These are phyloP conservation scores for Aphanomyces stellatus DNA, from an alignment of 352 stramenopile species.

Conservation along the genomic window DNA sequence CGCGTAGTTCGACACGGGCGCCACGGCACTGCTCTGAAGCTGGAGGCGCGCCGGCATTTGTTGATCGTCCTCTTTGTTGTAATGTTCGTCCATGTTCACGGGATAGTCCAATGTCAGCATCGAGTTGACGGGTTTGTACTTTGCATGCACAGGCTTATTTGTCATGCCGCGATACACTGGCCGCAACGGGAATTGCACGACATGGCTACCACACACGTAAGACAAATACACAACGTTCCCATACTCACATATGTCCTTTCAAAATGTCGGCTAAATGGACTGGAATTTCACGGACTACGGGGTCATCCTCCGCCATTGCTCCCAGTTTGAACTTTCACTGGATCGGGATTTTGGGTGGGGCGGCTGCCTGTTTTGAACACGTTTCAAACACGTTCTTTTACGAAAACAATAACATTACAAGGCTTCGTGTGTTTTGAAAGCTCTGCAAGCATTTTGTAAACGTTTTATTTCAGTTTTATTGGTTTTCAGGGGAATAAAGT, in stretches of 20 bases:
- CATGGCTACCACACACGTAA: slow-evolving; percentile 30
- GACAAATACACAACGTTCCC: background rate
- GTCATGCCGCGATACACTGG: slow-evolving; percentile 72
- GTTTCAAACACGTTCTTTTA: slow-evolving; percentile 3
- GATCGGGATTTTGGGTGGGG: too few species aligned
- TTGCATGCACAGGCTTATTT: slow-evolving; percentile 38
- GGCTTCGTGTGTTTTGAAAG: too few species aligned
- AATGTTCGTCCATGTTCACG: slow-evolving; percentile 59
- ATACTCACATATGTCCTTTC: slow-evolving; percentile 52
- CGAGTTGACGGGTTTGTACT: slow-evolving; percentile 65
- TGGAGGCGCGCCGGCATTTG: slow-evolving; percentile 62
- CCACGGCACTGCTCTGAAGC: slow-evolving; percentile 52
- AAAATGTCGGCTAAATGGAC: slow-evolving; percentile 69
- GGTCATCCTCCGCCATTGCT: slow-evolving; percentile 39
- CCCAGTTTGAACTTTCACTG: background rate
- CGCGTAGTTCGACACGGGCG: slow-evolving; percentile 66
- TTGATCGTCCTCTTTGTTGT: slow-evolving; percentile 72
- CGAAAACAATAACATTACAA: too few species aligned
- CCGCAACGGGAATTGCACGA: slow-evolving; percentile 74
- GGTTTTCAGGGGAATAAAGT: too few species aligned
- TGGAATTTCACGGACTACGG: slow-evolving; percentile 73
- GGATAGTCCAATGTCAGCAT: slow-evolving; percentile 73
- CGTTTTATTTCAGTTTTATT: too few species aligned
- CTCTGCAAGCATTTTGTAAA: too few species aligned
- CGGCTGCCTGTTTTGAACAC: too few species aligned